A percentile compares a stretch with the other conserved stretches of the same genome.
Evolutionary conservation across 2,329 filamentous ascomycete genomes (phyloP).

Genomic region (Acrocalymma vagum): DNA sequence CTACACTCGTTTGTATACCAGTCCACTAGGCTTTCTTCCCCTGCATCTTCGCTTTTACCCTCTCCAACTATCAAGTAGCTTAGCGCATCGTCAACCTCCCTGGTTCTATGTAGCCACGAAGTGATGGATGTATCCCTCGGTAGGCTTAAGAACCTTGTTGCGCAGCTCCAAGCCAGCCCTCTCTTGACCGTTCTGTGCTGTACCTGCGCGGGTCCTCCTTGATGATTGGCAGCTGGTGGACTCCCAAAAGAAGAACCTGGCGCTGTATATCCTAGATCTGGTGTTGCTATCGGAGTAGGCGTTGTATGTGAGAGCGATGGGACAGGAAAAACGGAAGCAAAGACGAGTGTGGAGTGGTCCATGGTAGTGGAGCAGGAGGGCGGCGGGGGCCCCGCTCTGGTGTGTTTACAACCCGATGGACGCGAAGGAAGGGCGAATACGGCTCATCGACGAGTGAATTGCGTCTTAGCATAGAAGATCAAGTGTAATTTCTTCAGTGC

Average conservation of each 20-base stretch:
- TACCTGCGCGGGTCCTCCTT: constrained; percentile 44
- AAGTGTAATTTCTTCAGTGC: no score
- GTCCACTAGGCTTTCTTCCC: constrained; percentile 45
- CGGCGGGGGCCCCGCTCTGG: constrained; percentile 25
- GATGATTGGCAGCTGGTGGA: constrained; percentile 29
- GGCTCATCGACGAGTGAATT: constrained; percentile 5
- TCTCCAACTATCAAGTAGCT: constrained; percentile 45
- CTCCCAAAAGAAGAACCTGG: constrained; percentile 52
- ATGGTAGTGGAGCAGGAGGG: constrained; percentile 37
- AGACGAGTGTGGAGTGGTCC: constrained; percentile 47
- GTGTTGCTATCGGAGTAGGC: constrained; percentile 55
- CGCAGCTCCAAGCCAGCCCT: constrained; percentile 55
- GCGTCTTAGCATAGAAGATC: no score
- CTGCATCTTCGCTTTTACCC: constrained; percentile 34
- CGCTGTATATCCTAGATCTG: constrained; percentile 50
- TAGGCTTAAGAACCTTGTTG: constrained; percentile 53
- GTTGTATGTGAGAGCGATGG: constrained; percentile 51
- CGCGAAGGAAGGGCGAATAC: not conserved
- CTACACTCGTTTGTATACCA: constrained; percentile 57
- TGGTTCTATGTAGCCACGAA: constrained; percentile 24
- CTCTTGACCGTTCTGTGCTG: constrained; percentile 46
- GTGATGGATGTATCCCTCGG: constrained; percentile 34
- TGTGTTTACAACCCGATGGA: constrained; percentile 12
- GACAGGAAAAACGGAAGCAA: constrained; percentile 56
- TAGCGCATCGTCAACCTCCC: constrained; percentile 47